Conservation (phyloP, 2,329 filamentous ascomycete genomes). For the Pezicula rhizophila region DNA sequence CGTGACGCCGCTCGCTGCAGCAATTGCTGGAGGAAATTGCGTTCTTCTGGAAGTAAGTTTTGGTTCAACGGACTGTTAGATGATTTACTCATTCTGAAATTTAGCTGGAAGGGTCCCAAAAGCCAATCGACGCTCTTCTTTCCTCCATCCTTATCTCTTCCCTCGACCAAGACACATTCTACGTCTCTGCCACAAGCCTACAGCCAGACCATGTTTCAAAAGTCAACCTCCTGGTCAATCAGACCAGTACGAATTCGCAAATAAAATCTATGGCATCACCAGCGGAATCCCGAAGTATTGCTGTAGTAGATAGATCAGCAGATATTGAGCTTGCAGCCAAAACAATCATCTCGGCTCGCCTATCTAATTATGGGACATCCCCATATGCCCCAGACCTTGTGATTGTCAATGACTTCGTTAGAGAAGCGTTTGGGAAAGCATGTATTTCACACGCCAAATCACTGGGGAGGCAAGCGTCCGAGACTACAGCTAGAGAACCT, state of each 20-base stretch:
- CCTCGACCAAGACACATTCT: conserved; percentile 43
- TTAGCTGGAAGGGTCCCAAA: conserved; percentile 5
- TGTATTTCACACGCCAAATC: conserved; percentile 10
- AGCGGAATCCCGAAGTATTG: conserved; percentile 37
- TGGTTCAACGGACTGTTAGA: neutral
- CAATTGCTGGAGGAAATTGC: conserved; percentile 45
- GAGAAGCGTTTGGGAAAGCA: conserved; percentile 38
- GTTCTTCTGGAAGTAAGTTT: conserved; percentile 39
- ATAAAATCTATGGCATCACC: conserved; percentile 27
- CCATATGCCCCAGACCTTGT: conserved; percentile 58
- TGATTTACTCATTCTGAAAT: neutral
- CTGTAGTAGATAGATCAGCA: conserved; percentile 55
- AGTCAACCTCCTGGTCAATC: conserved; percentile 13
- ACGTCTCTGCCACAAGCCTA: conserved; percentile 29
- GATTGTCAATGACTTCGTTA: conserved; percentile 57
- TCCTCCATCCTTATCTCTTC: conserved; percentile 31
- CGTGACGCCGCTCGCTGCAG: conserved; percentile 37
- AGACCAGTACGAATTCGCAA: neutral
- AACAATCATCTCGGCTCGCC: conserved; percentile 45
- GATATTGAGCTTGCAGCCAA: conserved; percentile 47
- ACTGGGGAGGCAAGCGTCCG: too few species aligned
- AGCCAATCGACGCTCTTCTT: conserved; percentile 36
- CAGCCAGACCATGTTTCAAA: conserved; percentile 20
- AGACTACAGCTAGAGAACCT: too few species aligned
- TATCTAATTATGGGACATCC: conserved; percentile 48